These are phyloP conservation scores for Penicillium odoratum DNA, from an alignment of 495 filamentous ascomycete genomes.

Conservation along the genomic window DNA sequence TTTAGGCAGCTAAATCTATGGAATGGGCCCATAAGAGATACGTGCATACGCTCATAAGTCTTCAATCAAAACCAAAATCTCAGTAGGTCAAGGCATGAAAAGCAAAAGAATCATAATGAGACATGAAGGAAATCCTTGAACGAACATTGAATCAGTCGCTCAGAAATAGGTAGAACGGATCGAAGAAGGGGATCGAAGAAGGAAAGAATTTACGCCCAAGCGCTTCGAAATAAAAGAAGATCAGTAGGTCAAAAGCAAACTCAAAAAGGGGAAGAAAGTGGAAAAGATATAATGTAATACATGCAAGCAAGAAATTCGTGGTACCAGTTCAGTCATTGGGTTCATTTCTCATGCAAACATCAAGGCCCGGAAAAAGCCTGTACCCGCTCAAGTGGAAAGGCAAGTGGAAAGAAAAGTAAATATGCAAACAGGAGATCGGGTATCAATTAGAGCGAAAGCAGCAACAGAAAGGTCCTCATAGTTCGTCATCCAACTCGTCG, in stretches of 20 bases:
- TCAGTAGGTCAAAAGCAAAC: neutral
- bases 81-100: neutral
- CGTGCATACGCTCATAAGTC: neutral
- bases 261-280: neutral
- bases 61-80: neutral
- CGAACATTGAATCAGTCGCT: neutral
- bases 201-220: neutral
- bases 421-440: neutral
- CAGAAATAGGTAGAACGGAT: neutral
- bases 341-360: slow-evolving; percentile 13
- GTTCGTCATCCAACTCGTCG: slow-evolving; percentile 54
- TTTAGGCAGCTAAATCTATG: neutral
- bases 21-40: neutral
- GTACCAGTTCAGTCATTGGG: slow-evolving; percentile 2
- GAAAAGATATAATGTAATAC: neutral
- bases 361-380: neutral
- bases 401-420: neutral
- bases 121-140: neutral
- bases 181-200: neutral
- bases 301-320: neutral
- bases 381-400: neutral
- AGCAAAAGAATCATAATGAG: neutral
- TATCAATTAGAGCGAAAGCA: neutral
- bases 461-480: slow-evolving; percentile 21
- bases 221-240: neutral